Percentiles rank a stretch among this genome's conserved stretches.
Conservation (phyloP, 2,329 filamentous ascomycete species). For the Coleophoma crateriformis region DNA sequence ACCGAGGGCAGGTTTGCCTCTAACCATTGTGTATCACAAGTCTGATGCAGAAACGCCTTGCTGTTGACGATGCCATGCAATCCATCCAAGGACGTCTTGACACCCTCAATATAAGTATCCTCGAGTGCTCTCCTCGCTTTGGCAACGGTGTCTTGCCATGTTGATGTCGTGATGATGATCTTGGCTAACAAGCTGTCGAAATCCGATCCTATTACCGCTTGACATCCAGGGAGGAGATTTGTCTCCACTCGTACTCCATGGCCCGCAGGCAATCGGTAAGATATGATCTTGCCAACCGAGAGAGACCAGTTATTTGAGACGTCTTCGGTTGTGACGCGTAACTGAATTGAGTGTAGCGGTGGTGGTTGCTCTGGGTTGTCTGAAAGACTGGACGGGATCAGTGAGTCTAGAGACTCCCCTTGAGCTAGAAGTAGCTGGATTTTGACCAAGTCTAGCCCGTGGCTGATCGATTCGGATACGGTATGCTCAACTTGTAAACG, state of each 20-base stretch:
- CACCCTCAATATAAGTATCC: constrained; percentile 48
- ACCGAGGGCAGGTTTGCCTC: constrained; percentile 37
- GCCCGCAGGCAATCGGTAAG: constrained; percentile 48
- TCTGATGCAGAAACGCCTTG: constrained; percentile 39
- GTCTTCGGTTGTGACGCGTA: constrained; percentile 38
- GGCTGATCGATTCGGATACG: constrained; percentile 31
- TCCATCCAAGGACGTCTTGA: constrained; percentile 52
- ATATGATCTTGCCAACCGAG: constrained; percentile 53
- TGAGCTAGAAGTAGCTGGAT: constrained; percentile 30
- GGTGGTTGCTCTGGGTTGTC: constrained; percentile 26
- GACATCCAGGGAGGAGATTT: constrained; percentile 29
- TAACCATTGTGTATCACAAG: constrained; percentile 53
- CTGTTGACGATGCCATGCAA: constrained; percentile 47
- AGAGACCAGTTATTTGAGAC: constrained; percentile 41
- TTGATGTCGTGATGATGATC: constrained; percentile 37
- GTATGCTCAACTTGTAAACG: constrained; percentile 25
- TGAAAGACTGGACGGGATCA: constrained; percentile 25
- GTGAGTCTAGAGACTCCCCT: constrained; percentile 22
- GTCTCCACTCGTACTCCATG: constrained; percentile 45
- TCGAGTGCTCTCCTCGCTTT: constrained; percentile 50
- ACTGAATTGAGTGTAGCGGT: constrained; percentile 34
- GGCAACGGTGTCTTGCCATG: constrained; percentile 42
- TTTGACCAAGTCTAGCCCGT: constrained; percentile 24
- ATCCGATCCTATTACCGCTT: constrained; percentile 36
- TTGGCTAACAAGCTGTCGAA: constrained; percentile 43